Conservation (phyloP, 192 early-diverging fungal genomes). For the Lobosporangium transversale region DNA sequence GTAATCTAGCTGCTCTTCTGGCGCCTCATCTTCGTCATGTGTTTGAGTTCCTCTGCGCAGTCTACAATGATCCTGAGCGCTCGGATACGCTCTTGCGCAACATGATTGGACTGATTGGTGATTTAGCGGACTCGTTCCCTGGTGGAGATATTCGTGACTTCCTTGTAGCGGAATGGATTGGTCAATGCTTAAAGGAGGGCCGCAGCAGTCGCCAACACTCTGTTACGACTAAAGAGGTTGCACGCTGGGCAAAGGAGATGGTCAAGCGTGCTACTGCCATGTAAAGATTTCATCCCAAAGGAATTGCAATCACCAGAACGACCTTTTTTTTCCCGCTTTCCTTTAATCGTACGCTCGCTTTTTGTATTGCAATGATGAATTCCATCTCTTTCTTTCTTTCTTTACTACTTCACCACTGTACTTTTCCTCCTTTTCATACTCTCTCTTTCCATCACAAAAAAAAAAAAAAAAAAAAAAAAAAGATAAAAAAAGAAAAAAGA, state of each 20-base stretch:
- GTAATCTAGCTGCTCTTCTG: slow-evolving; percentile 68
- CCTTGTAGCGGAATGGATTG: slow-evolving; percentile 82
- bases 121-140: slow-evolving; percentile 91
- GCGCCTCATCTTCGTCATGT: slow-evolving; percentile 71
- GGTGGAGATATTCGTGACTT: slow-evolving; percentile 73
- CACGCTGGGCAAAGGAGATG: slow-evolving; percentile 78
- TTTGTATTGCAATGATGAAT: not conserved
- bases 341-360: slow-evolving; percentile 18
- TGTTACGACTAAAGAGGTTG: slow-evolving; percentile 66
- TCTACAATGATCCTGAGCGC: slow-evolving; percentile 70
- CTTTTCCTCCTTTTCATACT: slow-evolving; percentile 2
- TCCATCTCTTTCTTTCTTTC: slow-evolving; percentile 11
- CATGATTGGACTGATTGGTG: slow-evolving; percentile 92
- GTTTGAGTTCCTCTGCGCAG: slow-evolving; percentile 80
- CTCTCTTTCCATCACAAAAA: not conserved
- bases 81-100: slow-evolving; percentile 74
- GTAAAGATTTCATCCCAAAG: too few species aligned
- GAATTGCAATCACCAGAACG: not conserved
- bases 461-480: slow-evolving; percentile 17
- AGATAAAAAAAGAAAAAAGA: too few species aligned
- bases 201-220: slow-evolving; percentile 65
- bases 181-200: slow-evolving; percentile 78
- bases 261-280: slow-evolving; percentile 66
- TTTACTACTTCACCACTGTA: slow-evolving; percentile 6
- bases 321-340: slow-evolving; percentile 30